These are phyloP conservation scores for Umbellularia californica DNA, from an alignment of 164 flowering plant genomes.

Conservation along the genomic window DNA sequence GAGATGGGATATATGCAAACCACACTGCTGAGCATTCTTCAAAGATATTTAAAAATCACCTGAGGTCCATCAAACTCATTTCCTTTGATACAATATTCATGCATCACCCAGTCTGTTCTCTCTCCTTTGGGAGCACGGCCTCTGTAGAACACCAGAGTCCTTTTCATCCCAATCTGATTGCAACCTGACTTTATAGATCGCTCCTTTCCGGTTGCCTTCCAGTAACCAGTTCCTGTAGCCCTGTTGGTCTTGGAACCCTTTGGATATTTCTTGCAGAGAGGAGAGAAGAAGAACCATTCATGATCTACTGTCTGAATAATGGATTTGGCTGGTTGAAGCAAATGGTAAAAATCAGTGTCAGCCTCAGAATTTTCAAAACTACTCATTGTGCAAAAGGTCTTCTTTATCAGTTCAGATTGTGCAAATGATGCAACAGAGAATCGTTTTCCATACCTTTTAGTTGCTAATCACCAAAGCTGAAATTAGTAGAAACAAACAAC, in stretches of 20 bases:
- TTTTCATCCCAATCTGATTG: constrained; percentile 10
- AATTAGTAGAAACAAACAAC: neutral
- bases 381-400: neutral
- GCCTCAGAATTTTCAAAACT: neutral
- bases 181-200: constrained; percentile 6
- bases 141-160: constrained; percentile 13
- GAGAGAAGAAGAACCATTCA: constrained; percentile 12
- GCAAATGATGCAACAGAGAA: neutral
- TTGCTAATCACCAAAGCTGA: neutral
- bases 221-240: constrained; percentile 12
- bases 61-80: constrained; percentile 5
- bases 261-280: constrained; percentile 13
- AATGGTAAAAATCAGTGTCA: neutral
- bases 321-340: constrained; percentile 8
- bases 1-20: neutral
- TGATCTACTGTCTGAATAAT: constrained; percentile 6
- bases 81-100: constrained; percentile 12
- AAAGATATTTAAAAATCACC: constrained; percentile 1
- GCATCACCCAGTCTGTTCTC: constrained; percentile 15
- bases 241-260: constrained; percentile 6
- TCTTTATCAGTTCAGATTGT: too few relatives aligned
- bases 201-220: constrained; percentile 18
- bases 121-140: constrained; percentile 17
- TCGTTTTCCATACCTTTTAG: neutral
- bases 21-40: neutral